Evolutionary conservation across 257 asterid genomes (phyloP), one percentile per base, ranked within the genome.

Genomic region (Nicotiana knightiana): DNA sequence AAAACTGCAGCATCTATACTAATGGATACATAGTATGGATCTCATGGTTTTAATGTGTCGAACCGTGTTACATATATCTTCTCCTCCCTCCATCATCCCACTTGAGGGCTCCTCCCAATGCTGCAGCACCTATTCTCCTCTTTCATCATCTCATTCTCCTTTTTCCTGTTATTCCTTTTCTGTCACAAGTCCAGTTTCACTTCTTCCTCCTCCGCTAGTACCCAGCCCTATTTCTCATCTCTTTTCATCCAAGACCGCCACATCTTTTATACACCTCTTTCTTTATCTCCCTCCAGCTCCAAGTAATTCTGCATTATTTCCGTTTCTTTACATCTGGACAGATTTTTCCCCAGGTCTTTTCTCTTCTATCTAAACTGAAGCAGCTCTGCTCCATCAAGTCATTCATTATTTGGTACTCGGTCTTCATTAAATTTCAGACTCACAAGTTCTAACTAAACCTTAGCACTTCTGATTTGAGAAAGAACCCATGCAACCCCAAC

Each of bases 161-260:
- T 24, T 46, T 46, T 6, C 58, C 78, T 71, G 78, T 46, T 46
- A 46, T 24, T 67, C 55, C 78, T 71, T 43, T 39, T 21, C 78
- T 43, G 78, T 46, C 78, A 71, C 59, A 71, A 46, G 78, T 71
- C 21, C 35, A 24, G 37, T 43, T 70, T 71, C 78, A 71, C 37
- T 71, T 21, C 37, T 71, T 71, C 59, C 35, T 21, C 32, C 59
- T 71, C 78, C 46, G 59, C 58, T 43, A 10, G 78, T 70, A 30
- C 39, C 39, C 59, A 43, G 58, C 61, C 24, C 37, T 24, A n/a
- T 70, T 43, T 53, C 35, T 6, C 24, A 71, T 71, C 37, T 71
- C 59, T 71, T 39, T 21, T 39, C 13, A 53, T 18, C 58, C 46
- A 70, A 39, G 16, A 16, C 32, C 0, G 18, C 10, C 6, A 0